A percentile compares a stretch with the other conserved stretches of the same genome.
Conservation (phyloP, 2,329 filamentous ascomycete genomes). For the Pseudogymnoascus sp. region DNA sequence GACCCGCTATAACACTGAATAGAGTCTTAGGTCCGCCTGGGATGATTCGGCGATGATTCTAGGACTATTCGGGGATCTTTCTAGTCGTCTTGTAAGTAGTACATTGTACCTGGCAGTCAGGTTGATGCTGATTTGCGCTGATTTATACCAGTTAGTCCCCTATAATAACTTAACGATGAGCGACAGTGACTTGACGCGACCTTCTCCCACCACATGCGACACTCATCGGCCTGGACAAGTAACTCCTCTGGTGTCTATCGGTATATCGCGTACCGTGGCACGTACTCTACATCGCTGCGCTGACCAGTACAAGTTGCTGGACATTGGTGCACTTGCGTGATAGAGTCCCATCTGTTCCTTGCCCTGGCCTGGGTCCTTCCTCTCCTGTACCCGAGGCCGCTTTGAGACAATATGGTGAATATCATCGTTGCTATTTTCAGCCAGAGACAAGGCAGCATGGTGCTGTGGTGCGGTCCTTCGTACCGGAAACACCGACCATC, state of each 20-base stretch:
- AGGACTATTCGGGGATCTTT: not conserved
- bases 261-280: not conserved
- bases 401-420: conserved; percentile 1
- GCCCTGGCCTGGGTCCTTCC: not conserved
- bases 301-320: not conserved
- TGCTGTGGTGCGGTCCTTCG: not conserved
- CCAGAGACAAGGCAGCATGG: not conserved
- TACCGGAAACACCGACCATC: not conserved
- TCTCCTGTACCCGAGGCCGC: not conserved
- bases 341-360: not conserved
- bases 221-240: not conserved
- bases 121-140: not conserved
- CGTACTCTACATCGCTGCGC: not conserved
- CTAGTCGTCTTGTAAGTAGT: not conserved
- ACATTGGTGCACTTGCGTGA: not conserved
- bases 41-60: not conserved
- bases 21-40: not conserved
- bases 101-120: not conserved
- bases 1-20: not conserved
- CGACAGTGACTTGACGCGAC: not conserved
- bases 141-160: not conserved
- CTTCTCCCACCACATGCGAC: not conserved
- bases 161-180: not conserved
- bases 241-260: not conserved
- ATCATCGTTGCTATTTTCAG: not conserved